A percentile compares a stretch with the other conserved stretches of the same genome.
Conservation (phyloP, 108 stramenopile genomes). For the Fragilaria radians region DNA sequence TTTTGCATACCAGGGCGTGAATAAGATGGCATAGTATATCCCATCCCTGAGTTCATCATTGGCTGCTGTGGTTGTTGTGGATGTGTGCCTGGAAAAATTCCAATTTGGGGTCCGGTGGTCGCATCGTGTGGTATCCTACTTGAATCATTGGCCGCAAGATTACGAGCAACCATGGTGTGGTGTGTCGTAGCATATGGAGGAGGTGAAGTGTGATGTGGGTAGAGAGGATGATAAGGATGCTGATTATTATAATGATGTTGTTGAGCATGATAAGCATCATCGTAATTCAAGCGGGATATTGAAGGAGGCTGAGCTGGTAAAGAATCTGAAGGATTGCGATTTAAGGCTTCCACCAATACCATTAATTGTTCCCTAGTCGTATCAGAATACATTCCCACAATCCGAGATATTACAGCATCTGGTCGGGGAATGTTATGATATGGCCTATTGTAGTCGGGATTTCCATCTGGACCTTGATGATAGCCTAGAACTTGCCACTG, state of each 20-base stretch:
- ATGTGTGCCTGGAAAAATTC: neutral
- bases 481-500: constrained; percentile 64
- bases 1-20: no score
- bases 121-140: neutral
- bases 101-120: neutral
- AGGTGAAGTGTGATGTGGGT: neutral
- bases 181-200: neutral
- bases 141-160: neutral
- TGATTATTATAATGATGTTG: neutral
- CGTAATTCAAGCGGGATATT: neutral
- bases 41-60: no score
- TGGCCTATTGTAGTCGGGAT: constrained; percentile 41
- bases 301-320: neutral
- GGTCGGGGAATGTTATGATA: constrained; percentile 61
- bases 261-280: neutral
- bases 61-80: neutral
- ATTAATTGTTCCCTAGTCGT: constrained; percentile 21
- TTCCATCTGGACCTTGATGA: constrained; percentile 38
- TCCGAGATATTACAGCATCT: constrained; percentile 29
- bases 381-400: constrained; percentile 35
- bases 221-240: neutral
- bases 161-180: neutral
- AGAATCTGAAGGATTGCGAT: constrained; percentile 15
- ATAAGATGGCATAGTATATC: no score
- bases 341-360: constrained; percentile 26